Conservation (phyloP, 2,329 filamentous ascomycete genomes). For the Stylonectria norvegica region DNA sequence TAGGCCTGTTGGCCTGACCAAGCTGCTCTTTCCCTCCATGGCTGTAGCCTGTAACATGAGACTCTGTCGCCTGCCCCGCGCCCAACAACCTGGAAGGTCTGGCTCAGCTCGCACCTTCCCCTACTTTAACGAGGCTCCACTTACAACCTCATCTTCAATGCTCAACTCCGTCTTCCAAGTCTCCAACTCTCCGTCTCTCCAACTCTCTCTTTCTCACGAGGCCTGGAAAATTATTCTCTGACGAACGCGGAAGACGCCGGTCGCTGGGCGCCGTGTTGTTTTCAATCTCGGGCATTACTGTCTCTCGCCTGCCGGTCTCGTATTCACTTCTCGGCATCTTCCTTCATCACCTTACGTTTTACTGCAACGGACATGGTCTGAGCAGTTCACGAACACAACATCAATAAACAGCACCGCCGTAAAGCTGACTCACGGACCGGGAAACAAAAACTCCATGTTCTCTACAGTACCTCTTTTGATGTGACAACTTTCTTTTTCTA, state of each 20-base stretch:
- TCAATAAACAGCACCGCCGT: too few species aligned
- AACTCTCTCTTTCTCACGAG: too few species aligned
- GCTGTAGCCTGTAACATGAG: too few species aligned
- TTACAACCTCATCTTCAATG: conserved; percentile 1
- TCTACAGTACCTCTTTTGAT: not conserved
- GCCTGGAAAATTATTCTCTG: not conserved
- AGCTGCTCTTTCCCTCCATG: too few species aligned
- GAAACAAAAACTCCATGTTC: not conserved
- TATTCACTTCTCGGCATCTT: not conserved
- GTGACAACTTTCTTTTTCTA: not conserved
- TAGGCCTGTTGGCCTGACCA: too few species aligned
- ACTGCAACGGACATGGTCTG: not conserved
- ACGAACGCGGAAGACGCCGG: not conserved
- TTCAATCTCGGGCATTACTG: not conserved
- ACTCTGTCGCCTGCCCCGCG: too few species aligned
- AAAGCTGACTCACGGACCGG: too few species aligned
- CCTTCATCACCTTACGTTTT: not conserved
- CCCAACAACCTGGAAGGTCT: too few species aligned
- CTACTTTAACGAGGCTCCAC: too few species aligned
- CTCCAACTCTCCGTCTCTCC: not conserved
- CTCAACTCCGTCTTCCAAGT: too few species aligned
- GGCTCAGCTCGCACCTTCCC: too few species aligned
- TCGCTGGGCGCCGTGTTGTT: not conserved
- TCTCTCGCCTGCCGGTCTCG: not conserved
- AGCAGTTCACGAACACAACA: too few species aligned